These are phyloP conservation scores for Biscogniauxia marginata DNA, from an alignment of 2,329 filamentous ascomycete genomes.

Conservation along the genomic window DNA sequence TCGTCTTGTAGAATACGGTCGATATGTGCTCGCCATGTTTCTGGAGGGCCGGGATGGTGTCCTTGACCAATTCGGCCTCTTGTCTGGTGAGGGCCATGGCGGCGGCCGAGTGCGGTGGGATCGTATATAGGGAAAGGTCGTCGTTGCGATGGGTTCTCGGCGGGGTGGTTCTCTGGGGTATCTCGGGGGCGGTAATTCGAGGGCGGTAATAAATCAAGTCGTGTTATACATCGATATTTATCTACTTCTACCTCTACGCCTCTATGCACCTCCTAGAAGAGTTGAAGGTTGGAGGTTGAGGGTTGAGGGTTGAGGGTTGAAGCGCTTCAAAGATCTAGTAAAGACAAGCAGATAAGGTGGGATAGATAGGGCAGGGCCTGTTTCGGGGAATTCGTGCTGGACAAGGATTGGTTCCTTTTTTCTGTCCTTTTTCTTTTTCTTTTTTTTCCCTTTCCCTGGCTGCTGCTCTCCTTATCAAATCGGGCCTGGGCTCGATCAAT, in stretches of 20 bases:
- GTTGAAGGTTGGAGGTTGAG: too few relatives aligned
- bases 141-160: not conserved
- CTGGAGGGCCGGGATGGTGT: constrained; percentile 67
- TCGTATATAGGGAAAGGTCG: not conserved
- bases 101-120: not conserved
- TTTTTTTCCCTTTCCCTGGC: not conserved
- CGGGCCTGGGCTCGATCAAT: not conserved
- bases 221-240: too few relatives aligned
- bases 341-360: too few relatives aligned
- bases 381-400: not conserved
- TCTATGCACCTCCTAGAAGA: too few relatives aligned
- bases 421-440: not conserved
- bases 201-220: too few relatives aligned
- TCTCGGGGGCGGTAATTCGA: too few relatives aligned
- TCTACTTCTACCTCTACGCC: too few relatives aligned
- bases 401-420: not conserved
- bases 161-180: not conserved
- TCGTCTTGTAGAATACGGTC: constrained; percentile 68
- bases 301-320: too few relatives aligned
- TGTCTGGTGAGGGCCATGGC: constrained; percentile 43
- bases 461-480: not conserved
- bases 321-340: too few relatives aligned
- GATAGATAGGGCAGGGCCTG: not conserved
- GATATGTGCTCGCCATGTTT: constrained; percentile 69
- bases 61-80: constrained; percentile 65